Evolutionary conservation across 139 green algal species (phyloP).

Genomic region (Coelastrella sp.): DNA sequence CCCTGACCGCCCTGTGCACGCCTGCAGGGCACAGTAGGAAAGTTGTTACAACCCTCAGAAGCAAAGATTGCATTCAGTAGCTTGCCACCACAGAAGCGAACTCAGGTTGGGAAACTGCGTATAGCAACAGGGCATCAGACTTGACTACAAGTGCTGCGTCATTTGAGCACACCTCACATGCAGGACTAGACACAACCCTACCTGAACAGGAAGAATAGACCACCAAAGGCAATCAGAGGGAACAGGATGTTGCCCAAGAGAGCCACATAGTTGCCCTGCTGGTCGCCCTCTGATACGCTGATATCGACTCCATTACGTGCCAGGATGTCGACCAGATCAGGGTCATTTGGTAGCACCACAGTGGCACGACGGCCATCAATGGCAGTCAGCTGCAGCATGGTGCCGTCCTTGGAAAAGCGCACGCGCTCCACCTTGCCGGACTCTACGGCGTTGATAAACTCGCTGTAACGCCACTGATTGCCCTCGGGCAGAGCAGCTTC

Average conservation of each 20-base stretch:
- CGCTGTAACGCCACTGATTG: conserved; percentile 97
- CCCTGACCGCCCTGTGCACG: conserved; percentile 49
- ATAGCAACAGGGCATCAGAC: too few species aligned
- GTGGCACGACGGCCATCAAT: conserved; percentile 81
- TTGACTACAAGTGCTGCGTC: too few species aligned
- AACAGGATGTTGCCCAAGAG: conserved; percentile 99
- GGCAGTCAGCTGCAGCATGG: conserved; percentile 84
- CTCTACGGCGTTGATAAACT: conserved; percentile 97
- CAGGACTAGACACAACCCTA: conserved; percentile 29
- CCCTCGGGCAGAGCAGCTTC: conserved; percentile 89
- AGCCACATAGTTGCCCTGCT: conserved; percentile 91
- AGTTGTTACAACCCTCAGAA: background rate
- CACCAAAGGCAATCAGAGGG: conserved; percentile 97
- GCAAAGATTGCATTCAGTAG: background rate
- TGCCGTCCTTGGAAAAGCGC: conserved; percentile 98
- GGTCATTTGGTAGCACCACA: conserved; percentile 88
- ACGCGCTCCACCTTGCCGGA: conserved; percentile 97
- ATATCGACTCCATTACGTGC: conserved; percentile 90
- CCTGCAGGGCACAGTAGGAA: background rate
- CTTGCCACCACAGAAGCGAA: too few species aligned
- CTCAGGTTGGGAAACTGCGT: too few species aligned
- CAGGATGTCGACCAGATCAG: conserved; percentile 89
- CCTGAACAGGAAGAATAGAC: conserved; percentile 99
- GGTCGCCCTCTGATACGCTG: conserved; percentile 80
- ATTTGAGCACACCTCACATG: background rate